Base-by-base conservation (phyloP, 2,329 filamentous ascomycete species). In the Aspergillus sergii region DNA sequence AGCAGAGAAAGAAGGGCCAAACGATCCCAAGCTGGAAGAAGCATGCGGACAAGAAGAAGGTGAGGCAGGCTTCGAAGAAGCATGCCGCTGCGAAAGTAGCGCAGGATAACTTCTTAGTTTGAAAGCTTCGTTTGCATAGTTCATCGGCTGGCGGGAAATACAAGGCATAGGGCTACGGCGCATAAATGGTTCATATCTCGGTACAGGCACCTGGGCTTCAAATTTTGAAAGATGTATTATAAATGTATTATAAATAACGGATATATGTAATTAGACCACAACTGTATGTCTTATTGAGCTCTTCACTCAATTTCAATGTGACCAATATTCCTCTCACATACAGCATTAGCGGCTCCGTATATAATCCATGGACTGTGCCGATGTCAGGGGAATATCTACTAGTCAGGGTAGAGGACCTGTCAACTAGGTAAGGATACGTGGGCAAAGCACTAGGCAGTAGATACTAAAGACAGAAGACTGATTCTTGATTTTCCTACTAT, bases 21-120 rank as follows among this genome's bases (percentile, higher is more conserved):
- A 75, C 65, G 23, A 72, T 79, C 30, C 77, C 78, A n/a, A 74
- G 70, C 45, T 79, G 78, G 78, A 76, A 81, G 72, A 81, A 80
- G 63, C 75, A 80, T 62, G 77, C 76, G 66, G 73, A 78, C 61
- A 82, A 81, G 68, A 80, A 78, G 68, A 79, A 73, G 71, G 55
- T 74, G 43, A 77, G 78, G 66, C 78, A 81, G 60, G 76, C 77
- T 30, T 76, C 74, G 63, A 79, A 79, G 68, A 75, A 79, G 61
- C 71, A 77, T 58, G 58, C 64, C 32, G 63, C 63, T 16, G 43
- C 43, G 23, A 60, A 63, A 14, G 23, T 57, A 43, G 36, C 55
- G 34, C 39, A 59, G 23, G 32, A 61, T 58, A 32, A 50, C 16
- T 41, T 19, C 41, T 57, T 48, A 36, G 9, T 54, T 34, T 56